These are phyloP conservation scores for Malus orientalis DNA, from an alignment of 306 rosid species.

Conservation along the genomic window DNA sequence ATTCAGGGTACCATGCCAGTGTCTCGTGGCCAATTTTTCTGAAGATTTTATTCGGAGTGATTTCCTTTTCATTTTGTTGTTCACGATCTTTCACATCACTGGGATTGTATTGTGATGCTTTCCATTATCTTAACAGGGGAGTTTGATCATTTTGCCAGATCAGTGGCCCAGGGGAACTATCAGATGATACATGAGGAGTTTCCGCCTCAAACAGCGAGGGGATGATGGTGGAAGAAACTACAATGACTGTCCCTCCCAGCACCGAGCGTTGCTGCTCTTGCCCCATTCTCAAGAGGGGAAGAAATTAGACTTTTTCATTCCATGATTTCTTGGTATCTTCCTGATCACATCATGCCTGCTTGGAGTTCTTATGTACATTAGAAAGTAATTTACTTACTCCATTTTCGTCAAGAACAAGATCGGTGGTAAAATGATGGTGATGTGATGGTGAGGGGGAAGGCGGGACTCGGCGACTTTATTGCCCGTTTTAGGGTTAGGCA, in stretches of 20 bases:
- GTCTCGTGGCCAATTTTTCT: background rate
- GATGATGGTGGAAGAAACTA: conserved; percentile 25
- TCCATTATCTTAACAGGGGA: conserved; percentile 34
- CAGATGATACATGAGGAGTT: conserved; percentile 35
- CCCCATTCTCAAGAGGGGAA: conserved; percentile 3
- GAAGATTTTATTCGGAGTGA: background rate
- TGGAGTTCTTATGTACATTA: conserved; percentile 29
- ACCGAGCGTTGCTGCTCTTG: conserved; percentile 12
- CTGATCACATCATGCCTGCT: conserved; percentile 2
- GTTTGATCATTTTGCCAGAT: conserved; percentile 38
- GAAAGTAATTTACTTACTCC: conserved; percentile 17
- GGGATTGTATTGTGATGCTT: conserved; percentile 25
- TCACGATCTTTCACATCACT: background rate
- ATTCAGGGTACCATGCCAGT: background rate
- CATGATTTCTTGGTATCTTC: background rate
- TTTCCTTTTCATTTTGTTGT: background rate
- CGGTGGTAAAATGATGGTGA: conserved; percentile 7
- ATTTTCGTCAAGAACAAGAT: conserved; percentile 8
- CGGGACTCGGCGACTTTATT: background rate
- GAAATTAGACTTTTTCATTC: background rate
- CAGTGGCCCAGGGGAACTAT: conserved; percentile 27
- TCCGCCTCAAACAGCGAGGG: conserved; percentile 23
- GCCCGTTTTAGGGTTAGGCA: conserved; percentile 11
- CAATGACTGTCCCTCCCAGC: conserved; percentile 2
- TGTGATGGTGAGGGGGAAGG: conserved; percentile 12